Evolutionary conservation across 2,329 filamentous ascomycete genomes (phyloP).

Genomic region (Calonectria honghensis): DNA sequence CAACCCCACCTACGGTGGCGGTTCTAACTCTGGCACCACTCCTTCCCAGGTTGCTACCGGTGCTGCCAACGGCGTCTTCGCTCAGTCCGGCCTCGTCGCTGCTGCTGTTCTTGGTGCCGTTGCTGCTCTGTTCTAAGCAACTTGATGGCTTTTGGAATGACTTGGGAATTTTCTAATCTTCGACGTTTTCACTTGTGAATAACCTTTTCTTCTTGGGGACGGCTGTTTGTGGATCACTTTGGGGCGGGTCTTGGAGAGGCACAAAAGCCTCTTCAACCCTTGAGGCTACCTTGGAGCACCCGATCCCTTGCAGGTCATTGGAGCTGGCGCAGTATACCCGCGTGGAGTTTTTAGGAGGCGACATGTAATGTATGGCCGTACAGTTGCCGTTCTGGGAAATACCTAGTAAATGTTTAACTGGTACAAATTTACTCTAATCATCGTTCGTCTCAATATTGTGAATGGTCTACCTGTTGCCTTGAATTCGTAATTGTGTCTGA

Average conservation of each 20-base stretch:
- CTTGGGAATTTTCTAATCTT: slow-evolving; percentile 36
- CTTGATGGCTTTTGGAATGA: slow-evolving; percentile 34
- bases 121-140: slow-evolving; percentile 60
- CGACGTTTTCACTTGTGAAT: slow-evolving; percentile 51
- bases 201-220: slow-evolving; percentile 54
- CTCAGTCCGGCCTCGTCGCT: slow-evolving; percentile 64
- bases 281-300: slow-evolving; percentile 49
- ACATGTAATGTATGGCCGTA: slow-evolving; percentile 41
- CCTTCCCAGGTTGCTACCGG: slow-evolving; percentile 51
- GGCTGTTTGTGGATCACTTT: slow-evolving; percentile 56
- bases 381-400: slow-evolving; percentile 44
- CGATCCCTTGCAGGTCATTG: slow-evolving; percentile 52
- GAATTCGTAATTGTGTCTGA: background rate
- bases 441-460: background rate
- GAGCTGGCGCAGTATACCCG: slow-evolving; percentile 52
- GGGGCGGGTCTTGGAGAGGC: slow-evolving; percentile 39
- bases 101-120: slow-evolving; percentile 63
- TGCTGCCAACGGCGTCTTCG: slow-evolving; percentile 61
- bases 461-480: background rate
- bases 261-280: slow-evolving; percentile 39
- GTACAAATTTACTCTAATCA: slow-evolving; percentile 21
- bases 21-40: slow-evolving; percentile 40
- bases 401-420: slow-evolving; percentile 47
- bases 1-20: slow-evolving; percentile 26
- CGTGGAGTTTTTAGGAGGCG: slow-evolving; percentile 53